Evolutionary conservation across 495 filamentous ascomycete genomes (phyloP).

Genomic region (Trichocladium uniseriatum): DNA sequence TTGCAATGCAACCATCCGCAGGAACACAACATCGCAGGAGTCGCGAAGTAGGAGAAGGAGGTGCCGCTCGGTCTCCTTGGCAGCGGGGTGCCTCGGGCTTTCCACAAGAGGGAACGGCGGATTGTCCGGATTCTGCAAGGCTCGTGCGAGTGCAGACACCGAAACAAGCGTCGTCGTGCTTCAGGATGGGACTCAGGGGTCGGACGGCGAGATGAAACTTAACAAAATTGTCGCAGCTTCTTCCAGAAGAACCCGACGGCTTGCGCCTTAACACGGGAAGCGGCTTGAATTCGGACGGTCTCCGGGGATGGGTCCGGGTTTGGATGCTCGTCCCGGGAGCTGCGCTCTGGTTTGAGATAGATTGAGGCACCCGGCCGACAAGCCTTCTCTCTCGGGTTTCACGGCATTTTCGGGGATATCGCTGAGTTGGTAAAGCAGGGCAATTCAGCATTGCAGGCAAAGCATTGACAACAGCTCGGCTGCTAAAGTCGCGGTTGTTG

Average conservation of each 20-base stretch:
- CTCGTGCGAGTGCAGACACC: constrained; percentile 11
- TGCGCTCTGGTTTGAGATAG: no score
- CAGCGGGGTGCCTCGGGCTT: constrained; percentile 3
- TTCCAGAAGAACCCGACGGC: constrained; percentile 17
- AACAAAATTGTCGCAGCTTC: constrained; percentile 17
- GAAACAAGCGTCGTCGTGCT: constrained; percentile 23
- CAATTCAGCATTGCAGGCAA: no score
- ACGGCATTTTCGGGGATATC: no score
- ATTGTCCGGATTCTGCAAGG: constrained; percentile 6
- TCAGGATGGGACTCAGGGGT: constrained; percentile 9
- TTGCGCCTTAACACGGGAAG: neutral
- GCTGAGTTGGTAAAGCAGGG: no score
- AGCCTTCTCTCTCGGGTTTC: no score
- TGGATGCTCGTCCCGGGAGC: no score
- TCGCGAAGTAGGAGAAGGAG: neutral
- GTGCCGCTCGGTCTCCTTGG: neutral
- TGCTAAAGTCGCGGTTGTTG: constrained; percentile 5
- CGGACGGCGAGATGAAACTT: constrained; percentile 21
- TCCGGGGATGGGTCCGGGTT: no score
- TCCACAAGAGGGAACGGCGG: constrained; percentile 3
- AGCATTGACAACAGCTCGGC: constrained; percentile 18
- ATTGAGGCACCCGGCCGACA: no score
- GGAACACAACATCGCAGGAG: no score
- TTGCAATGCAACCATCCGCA: neutral
- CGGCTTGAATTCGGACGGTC: neutral